phyloP scores from a whole-genome alignment of 306 rosid species.

The Cucumis melo region DNA sequence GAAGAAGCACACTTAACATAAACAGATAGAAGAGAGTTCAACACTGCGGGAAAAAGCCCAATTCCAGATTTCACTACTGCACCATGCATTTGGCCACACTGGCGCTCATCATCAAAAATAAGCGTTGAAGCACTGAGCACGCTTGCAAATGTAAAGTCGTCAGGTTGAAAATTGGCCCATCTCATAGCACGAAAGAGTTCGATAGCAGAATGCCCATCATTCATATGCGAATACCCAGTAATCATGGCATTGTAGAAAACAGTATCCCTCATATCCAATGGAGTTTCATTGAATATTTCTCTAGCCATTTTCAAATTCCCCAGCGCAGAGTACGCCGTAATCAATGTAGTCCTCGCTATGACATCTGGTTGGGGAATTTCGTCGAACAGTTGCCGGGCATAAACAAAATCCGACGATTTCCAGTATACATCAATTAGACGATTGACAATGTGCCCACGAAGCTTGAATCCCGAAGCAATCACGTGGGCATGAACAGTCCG shows the following conservation, averaged over 20 bases:
- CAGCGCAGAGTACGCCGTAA: slow-evolving; percentile 1
- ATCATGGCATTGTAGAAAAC: slow-evolving; percentile 13
- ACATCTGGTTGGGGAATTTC: slow-evolving; percentile 8
- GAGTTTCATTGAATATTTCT: slow-evolving; percentile 5
- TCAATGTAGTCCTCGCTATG: slow-evolving; percentile 9
- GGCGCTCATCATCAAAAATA: slow-evolving; percentile 6
- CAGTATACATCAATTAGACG: slow-evolving; percentile 34
- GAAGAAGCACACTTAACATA: slow-evolving; percentile 14
- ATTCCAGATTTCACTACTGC: slow-evolving; percentile 9
- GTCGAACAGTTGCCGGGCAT: slow-evolving; percentile 10
- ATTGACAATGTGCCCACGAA: slow-evolving; percentile 35
- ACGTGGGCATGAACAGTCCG: slow-evolving; percentile 9
- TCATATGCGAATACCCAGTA: slow-evolving; percentile 2
- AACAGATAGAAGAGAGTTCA: slow-evolving; percentile 7
- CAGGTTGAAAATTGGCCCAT: neutral
- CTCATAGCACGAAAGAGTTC: slow-evolving; percentile 3
- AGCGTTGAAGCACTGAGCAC: slow-evolving; percentile 5
- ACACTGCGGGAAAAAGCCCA: slow-evolving; percentile 2
- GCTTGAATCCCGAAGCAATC: slow-evolving; percentile 12
- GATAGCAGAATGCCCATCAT: slow-evolving; percentile 12
- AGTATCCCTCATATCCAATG: slow-evolving; percentile 9
- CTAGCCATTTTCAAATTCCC: slow-evolving; percentile 8
- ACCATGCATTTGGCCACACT: slow-evolving; percentile 9
- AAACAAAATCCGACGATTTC: slow-evolving; percentile 6
- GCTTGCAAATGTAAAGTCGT: slow-evolving; percentile 6